Conservation (phyloP, 1,284 basidiomycete genomes). For the Trichosporon sp. region DNA sequence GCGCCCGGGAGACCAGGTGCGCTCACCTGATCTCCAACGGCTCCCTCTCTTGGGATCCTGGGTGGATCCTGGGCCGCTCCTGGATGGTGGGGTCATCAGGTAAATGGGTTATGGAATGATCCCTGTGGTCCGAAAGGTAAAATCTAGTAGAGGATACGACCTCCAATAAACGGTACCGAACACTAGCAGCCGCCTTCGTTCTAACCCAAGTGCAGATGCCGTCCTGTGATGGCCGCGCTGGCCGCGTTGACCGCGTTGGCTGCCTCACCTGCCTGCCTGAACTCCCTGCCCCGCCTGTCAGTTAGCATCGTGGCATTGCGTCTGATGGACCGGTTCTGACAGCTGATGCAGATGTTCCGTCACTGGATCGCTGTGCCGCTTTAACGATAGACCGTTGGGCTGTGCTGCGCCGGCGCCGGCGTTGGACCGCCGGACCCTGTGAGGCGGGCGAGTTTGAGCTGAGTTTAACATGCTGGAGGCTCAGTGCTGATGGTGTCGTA, state of each 20-base stretch:
- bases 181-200: not conserved
- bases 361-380: not conserved
- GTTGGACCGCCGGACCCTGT: not conserved
- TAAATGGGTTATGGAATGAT: constrained; percentile 9
- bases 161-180: constrained; percentile 5
- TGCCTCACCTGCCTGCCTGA: not conserved
- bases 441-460: not conserved
- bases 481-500: not conserved
- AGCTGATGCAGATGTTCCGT: not conserved
- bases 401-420: not conserved
- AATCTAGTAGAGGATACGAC: constrained; percentile 11
- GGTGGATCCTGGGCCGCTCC: not conserved
- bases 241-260: not conserved
- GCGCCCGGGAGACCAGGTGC: too few relatives aligned
- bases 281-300: not conserved
- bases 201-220: not conserved
- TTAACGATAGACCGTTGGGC: not conserved
- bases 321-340: not conserved
- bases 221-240: not conserved
- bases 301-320: not conserved
- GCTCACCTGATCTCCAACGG: not conserved
- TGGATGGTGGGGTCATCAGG: not conserved
- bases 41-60: not conserved
- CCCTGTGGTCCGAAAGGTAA: constrained; percentile 17
- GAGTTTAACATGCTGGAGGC: not conserved